phyloP scores from a whole-genome alignment of 169 alveolate species.

The Cryptosporidium xiaoi region DNA sequence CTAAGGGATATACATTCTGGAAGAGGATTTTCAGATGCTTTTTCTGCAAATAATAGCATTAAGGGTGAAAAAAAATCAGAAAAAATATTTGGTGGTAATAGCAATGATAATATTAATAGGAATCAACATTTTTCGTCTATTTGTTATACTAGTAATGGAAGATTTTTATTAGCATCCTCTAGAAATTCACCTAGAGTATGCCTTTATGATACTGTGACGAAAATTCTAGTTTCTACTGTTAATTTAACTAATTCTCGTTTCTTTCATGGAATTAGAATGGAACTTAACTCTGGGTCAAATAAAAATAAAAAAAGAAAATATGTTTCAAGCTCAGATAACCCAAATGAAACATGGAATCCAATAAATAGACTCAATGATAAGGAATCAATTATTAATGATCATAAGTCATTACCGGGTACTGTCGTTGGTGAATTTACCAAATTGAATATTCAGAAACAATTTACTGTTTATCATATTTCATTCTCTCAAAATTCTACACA shows the following conservation, averaged over 20 bases:
- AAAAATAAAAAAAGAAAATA: slow-evolving; percentile 32
- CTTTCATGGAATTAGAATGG: slow-evolving; percentile 78
- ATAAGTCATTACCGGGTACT: slow-evolving; percentile 81
- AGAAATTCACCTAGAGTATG: slow-evolving; percentile 82
- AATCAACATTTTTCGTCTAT: slow-evolving; percentile 82
- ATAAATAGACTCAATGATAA: slow-evolving; percentile 72
- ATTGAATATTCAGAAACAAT: slow-evolving; percentile 58
- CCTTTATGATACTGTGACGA: slow-evolving; percentile 79
- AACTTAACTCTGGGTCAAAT: slow-evolving; percentile 78
- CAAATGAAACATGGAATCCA: slow-evolving; percentile 35
- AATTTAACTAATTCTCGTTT: slow-evolving; percentile 79
- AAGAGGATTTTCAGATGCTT: slow-evolving; percentile 80
- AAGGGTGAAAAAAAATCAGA: slow-evolving; percentile 64
- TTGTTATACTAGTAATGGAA: slow-evolving; percentile 79
- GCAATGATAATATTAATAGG: slow-evolving; percentile 75
- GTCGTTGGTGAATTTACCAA: slow-evolving; percentile 76
- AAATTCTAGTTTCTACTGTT: slow-evolving; percentile 76
- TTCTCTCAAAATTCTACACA: slow-evolving; percentile 78
- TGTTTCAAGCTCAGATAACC: slow-evolving; percentile 57
- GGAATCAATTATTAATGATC: slow-evolving; percentile 77
- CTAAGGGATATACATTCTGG: slow-evolving; percentile 86
- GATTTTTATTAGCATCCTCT: slow-evolving; percentile 80
- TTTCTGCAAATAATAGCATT: slow-evolving; percentile 79
- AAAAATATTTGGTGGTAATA: slow-evolving; percentile 42
- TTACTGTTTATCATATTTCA: slow-evolving; percentile 69